These are phyloP conservation scores for Echria macrotheca DNA, from an alignment of 495 filamentous ascomycete genomes.

Conservation along the genomic window DNA sequence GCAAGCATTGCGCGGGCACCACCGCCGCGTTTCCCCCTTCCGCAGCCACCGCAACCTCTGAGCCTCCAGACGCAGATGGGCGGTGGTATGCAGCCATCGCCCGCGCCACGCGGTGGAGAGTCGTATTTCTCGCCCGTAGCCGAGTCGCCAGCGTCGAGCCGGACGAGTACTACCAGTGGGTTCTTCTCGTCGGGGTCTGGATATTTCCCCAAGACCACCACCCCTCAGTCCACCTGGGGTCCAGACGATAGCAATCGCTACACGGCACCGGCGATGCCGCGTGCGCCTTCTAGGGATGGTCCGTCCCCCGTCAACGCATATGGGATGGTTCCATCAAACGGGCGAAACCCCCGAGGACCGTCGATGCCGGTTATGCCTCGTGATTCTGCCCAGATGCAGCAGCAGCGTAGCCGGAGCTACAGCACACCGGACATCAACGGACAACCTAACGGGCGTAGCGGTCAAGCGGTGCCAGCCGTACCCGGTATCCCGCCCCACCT, in stretches of 20 bases:
- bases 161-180: conserved; percentile 59
- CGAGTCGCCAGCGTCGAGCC: conserved; percentile 77
- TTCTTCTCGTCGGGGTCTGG: conserved; percentile 57
- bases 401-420: conserved; percentile 55
- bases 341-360: conserved; percentile 65
- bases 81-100: conserved; percentile 35
- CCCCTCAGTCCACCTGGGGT: conserved; percentile 53
- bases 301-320: conserved; percentile 54
- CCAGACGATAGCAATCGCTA: conserved; percentile 70
- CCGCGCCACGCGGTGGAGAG: conserved; percentile 48
- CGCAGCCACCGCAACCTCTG: conserved; percentile 52
- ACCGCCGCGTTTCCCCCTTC: conserved; percentile 63
- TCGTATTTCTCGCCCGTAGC: conserved; percentile 90
- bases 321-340: conserved; percentile 45
- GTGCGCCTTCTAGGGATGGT: conserved; percentile 74
- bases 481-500: conserved; percentile 54
- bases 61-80: conserved; percentile 68
- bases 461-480: conserved; percentile 43
- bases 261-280: conserved; percentile 79
- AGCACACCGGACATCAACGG: conserved; percentile 59
- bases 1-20: conserved; percentile 46
- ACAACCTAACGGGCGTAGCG: conserved; percentile 32
- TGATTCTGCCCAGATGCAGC: conserved; percentile 46
- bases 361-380: conserved; percentile 74
- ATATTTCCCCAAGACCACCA: conserved; percentile 73